Percentiles rank a stretch among this genome's conserved stretches.
Evolutionary conservation across 495 filamentous ascomycete genomes (phyloP).

Genomic region (Bryoglossum gracile): DNA sequence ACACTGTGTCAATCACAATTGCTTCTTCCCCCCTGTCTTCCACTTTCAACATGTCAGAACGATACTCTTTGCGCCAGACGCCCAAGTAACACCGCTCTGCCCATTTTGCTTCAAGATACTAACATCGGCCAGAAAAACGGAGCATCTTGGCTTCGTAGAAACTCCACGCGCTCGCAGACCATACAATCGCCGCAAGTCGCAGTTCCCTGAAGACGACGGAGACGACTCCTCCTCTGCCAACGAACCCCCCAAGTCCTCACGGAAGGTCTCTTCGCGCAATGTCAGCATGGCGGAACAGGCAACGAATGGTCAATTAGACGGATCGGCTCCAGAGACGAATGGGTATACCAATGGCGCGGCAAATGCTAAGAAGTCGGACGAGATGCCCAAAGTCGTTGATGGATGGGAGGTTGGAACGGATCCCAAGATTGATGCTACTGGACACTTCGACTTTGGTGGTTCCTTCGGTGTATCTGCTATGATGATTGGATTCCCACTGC

Average conservation of each 20-base stretch:
- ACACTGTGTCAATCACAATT: slow-evolving; percentile 12
- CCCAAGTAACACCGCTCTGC: slow-evolving; percentile 31
- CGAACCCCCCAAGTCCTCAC: slow-evolving; percentile 13
- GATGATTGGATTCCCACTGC: slow-evolving; percentile 85
- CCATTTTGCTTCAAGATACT: neutral
- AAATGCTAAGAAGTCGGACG: neutral
- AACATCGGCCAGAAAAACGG: slow-evolving; percentile 41
- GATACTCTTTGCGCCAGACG: slow-evolving; percentile 43
- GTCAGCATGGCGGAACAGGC: slow-evolving; percentile 27
- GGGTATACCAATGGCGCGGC: slow-evolving; percentile 6
- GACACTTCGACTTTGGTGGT: slow-evolving; percentile 85
- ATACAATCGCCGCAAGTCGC: slow-evolving; percentile 35
- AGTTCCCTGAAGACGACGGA: slow-evolving; percentile 18
- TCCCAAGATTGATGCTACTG: slow-evolving; percentile 71
- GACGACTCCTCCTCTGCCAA: slow-evolving; percentile 24
- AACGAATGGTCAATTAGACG: slow-evolving; percentile 16
- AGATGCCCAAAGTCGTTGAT: slow-evolving; percentile 45
- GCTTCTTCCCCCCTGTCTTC: slow-evolving; percentile 14
- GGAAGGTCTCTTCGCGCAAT: slow-evolving; percentile 20
- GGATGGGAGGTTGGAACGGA: slow-evolving; percentile 63
- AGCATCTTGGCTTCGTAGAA: slow-evolving; percentile 49
- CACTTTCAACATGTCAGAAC: slow-evolving; percentile 23
- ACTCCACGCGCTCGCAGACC: slow-evolving; percentile 42
- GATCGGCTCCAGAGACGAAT: slow-evolving; percentile 14
- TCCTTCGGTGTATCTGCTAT: slow-evolving; percentile 65